phyloP scores from a whole-genome alignment of 768 basidiomycete species.

The Panaeolus cyanescens region DNA sequence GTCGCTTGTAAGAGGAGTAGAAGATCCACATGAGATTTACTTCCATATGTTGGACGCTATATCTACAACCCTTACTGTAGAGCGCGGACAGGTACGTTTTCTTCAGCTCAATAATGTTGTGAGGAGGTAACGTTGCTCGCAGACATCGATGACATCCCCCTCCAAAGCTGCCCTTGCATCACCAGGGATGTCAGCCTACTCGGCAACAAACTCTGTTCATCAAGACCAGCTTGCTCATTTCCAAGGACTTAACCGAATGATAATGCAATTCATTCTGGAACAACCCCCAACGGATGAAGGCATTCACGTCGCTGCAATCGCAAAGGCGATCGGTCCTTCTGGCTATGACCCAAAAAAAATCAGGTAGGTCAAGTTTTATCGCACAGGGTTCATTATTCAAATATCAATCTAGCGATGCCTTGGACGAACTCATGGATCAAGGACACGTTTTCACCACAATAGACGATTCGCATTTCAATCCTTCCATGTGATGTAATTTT shows the following conservation, averaged over 20 bases:
- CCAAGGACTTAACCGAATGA: slow-evolving; percentile 58
- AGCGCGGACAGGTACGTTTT: slow-evolving; percentile 63
- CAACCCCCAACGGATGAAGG: slow-evolving; percentile 58
- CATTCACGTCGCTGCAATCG: slow-evolving; percentile 72
- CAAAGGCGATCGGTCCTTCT: slow-evolving; percentile 54
- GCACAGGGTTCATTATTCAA: neutral
- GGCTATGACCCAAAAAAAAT: slow-evolving; percentile 55
- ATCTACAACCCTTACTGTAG: slow-evolving; percentile 62
- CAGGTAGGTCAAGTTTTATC: slow-evolving; percentile 44
- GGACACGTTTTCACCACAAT: slow-evolving; percentile 80
- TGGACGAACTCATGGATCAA: slow-evolving; percentile 79
- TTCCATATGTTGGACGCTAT: slow-evolving; percentile 83
- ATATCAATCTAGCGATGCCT: slow-evolving; percentile 51
- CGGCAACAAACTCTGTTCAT: slow-evolving; percentile 28
- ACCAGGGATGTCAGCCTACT: slow-evolving; percentile 39
- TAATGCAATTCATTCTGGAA: slow-evolving; percentile 65
- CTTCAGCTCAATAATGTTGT: neutral
- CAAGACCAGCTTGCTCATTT: slow-evolving; percentile 56
- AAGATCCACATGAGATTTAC: slow-evolving; percentile 75
- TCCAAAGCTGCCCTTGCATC: slow-evolving; percentile 8
- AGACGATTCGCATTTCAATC: slow-evolving; percentile 77
- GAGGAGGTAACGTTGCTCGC: neutral
- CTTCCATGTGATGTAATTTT: slow-evolving; percentile 38
- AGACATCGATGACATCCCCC: slow-evolving; percentile 2
- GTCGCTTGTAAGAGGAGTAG: slow-evolving; percentile 66